Conservation (phyloP, 208 protist genomes). For the Crithidia mellificae region DNA sequence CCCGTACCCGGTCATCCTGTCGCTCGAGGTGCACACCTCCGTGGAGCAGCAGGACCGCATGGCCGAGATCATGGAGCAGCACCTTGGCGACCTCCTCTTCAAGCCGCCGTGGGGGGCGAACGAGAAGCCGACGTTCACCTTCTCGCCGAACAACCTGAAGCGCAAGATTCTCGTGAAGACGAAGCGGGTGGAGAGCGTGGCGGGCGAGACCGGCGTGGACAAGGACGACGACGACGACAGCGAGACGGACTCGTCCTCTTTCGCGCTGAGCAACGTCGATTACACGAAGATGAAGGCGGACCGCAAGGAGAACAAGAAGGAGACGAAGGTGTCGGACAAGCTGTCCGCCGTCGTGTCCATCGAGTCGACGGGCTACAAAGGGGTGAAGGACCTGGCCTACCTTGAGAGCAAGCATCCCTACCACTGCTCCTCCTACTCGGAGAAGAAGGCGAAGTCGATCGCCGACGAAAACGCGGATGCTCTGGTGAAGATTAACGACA, state of each 20-base stretch:
- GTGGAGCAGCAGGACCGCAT: slow-evolving; percentile 68
- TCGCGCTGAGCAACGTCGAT: slow-evolving; percentile 23
- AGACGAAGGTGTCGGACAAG: slow-evolving; percentile 32
- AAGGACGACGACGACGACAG: slow-evolving; percentile 43
- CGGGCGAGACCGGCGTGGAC: slow-evolving; percentile 37
- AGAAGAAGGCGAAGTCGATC: slow-evolving; percentile 62
- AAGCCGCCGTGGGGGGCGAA: slow-evolving; percentile 39
- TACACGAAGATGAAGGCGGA: slow-evolving; percentile 28
- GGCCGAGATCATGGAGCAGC: slow-evolving; percentile 61
- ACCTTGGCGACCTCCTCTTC: slow-evolving; percentile 60
- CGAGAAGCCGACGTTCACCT: slow-evolving; percentile 41
- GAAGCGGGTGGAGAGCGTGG: slow-evolving; percentile 37
- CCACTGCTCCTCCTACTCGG: slow-evolving; percentile 61
- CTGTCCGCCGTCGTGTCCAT: slow-evolving; percentile 66
- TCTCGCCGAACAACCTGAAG: slow-evolving; percentile 59
- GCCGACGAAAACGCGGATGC: slow-evolving; percentile 33
- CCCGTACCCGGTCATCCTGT: slow-evolving; percentile 80
- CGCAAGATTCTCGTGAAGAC: slow-evolving; percentile 69
- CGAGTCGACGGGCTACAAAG: slow-evolving; percentile 68
- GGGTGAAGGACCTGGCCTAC: slow-evolving; percentile 55
- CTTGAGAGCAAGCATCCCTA: slow-evolving; percentile 58
- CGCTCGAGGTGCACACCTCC: slow-evolving; percentile 76
- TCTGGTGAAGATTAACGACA: slow-evolving; percentile 61
- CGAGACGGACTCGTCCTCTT: slow-evolving; percentile 18
- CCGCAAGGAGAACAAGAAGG: slow-evolving; percentile 29